Conservation (phyloP, 2,329 filamentous ascomycete genomes). For the Verticillium albo-atrum region DNA sequence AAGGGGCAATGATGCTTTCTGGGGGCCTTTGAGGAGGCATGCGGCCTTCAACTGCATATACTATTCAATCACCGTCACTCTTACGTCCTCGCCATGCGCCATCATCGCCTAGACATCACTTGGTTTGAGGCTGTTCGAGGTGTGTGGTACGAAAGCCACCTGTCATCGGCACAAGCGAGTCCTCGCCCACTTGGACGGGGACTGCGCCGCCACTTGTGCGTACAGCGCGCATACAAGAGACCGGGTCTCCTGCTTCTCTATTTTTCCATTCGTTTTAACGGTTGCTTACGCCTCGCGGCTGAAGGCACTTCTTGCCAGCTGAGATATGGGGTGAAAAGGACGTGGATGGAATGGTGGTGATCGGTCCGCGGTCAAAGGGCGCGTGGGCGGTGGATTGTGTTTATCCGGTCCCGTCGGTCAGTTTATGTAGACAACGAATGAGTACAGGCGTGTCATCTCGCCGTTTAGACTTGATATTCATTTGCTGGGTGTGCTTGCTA, state of each 20-base stretch:
- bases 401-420: background rate
- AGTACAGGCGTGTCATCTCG: slow-evolving; percentile 7
- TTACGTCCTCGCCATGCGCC: background rate
- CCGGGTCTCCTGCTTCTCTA: slow-evolving; percentile 3
- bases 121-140: background rate
- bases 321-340: background rate
- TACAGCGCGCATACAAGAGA: background rate
- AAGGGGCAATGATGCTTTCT: background rate
- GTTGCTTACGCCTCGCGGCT: background rate
- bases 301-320: background rate
- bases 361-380: background rate
- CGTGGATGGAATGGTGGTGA: background rate
- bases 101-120: background rate
- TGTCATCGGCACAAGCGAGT: background rate
- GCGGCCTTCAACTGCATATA: background rate
- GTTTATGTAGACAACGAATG: slow-evolving; percentile 13
- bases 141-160: background rate
- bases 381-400: background rate
- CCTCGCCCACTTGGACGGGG: background rate
- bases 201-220: background rate
- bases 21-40: background rate
- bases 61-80: background rate
- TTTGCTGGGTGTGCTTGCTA: no score
- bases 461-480: background rate
- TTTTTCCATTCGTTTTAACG: slow-evolving; percentile 5